Evolutionary conservation across 768 basidiomycete species (phyloP).

Genomic region (Hericium rajendrae): DNA sequence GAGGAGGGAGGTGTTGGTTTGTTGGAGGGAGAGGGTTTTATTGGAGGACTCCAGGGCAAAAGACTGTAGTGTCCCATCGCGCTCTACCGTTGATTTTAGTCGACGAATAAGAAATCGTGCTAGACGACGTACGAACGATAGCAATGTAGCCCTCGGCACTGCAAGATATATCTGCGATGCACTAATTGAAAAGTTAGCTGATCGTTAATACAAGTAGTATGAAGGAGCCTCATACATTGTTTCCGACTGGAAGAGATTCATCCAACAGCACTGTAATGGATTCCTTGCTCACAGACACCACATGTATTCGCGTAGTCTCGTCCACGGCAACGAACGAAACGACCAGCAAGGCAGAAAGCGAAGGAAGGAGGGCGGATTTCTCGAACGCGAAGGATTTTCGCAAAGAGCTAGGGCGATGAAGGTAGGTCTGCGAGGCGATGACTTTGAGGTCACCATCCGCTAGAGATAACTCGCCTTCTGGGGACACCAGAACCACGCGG

Average conservation of each 20-base stretch:
- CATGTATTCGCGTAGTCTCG: not conserved
- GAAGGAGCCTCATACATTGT: not conserved
- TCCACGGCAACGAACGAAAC: not conserved
- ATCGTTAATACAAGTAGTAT: not conserved
- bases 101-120: not conserved
- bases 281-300: not conserved
- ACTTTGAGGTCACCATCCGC: conserved; percentile 20
- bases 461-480: conserved; percentile 25
- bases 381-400: conserved; percentile 24
- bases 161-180: conserved; percentile 20
- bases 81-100: not conserved
- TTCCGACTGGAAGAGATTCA: not conserved
- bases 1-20: not conserved
- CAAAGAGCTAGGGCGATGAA: conserved; percentile 20
- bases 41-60: not conserved
- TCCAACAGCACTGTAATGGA: not conserved
- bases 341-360: not conserved
- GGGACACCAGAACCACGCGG: conserved; percentile 25
- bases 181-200: conserved; percentile 8
- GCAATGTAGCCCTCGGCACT: conserved; percentile 22
- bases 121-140: conserved; percentile 19
- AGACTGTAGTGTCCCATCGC: not conserved
- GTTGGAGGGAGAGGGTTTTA: not conserved
- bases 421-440: conserved; percentile 12
- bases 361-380: conserved; percentile 14